Evolutionary conservation across 164 flowering plant species (phyloP).

Genomic region (Chimonanthus salicifolius): DNA sequence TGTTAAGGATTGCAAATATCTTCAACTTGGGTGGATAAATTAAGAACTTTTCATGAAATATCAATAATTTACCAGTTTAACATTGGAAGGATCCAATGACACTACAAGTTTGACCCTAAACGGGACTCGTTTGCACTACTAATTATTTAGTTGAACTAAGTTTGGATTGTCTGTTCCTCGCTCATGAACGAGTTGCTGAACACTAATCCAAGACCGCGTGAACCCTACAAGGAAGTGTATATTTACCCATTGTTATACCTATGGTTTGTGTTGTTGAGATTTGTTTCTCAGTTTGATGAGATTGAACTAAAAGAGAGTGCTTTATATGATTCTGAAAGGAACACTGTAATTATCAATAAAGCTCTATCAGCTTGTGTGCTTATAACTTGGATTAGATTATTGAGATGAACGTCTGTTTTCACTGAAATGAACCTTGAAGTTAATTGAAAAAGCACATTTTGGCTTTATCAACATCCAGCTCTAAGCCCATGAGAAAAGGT

Average conservation of each 20-base stretch:
- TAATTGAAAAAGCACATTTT: background rate
- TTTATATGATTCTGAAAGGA: background rate
- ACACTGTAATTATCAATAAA: background rate
- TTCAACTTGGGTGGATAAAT: constrained; percentile 23
- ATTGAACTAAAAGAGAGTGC: background rate
- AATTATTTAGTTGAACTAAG: no score
- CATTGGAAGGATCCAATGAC: background rate
- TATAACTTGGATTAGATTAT: background rate
- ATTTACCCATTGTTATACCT: no score
- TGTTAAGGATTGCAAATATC: constrained; percentile 4
- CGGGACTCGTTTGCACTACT: background rate
- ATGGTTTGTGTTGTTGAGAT: no score
- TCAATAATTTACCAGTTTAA: no score
- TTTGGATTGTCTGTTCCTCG: background rate
- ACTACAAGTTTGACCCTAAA: background rate
- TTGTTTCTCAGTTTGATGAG: no score
- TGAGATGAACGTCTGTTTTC: background rate
- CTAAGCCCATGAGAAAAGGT: no score
- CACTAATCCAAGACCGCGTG: background rate
- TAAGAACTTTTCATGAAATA: constrained; percentile 3
- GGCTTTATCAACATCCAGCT: background rate
- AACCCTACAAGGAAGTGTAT: no score
- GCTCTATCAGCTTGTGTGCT: background rate
- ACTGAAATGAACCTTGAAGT: background rate
- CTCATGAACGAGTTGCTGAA: no score